These are phyloP conservation scores for Nissolia schottii DNA, from an alignment of 306 rosid genomes.

Conservation along the genomic window DNA sequence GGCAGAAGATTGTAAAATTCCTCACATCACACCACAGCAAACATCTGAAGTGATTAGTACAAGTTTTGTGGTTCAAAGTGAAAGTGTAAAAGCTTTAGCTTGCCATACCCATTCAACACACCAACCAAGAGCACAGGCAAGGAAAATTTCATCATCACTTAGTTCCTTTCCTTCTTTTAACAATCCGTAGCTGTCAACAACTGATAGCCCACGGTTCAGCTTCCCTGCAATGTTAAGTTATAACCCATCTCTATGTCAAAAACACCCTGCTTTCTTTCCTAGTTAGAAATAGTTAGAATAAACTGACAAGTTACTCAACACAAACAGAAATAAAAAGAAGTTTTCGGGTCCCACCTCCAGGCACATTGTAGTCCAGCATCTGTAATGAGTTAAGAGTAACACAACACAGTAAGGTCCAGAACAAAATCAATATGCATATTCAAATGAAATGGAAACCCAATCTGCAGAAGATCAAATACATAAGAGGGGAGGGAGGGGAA, in stretches of 20 bases:
- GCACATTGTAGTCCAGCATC: slow-evolving; percentile 96
- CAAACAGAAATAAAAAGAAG: no score
- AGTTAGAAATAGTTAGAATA: background rate
- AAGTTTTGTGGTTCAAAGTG: background rate
- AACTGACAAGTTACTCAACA: slow-evolving; percentile 4
- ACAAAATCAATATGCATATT: background rate
- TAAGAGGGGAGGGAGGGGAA: no score
- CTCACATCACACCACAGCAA: background rate
- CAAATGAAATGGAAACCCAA: background rate
- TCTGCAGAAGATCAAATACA: no score
- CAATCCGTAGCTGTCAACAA: slow-evolving; percentile 49
- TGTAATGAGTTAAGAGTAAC: slow-evolving; percentile 18
- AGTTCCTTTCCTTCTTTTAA: slow-evolving; percentile 45
- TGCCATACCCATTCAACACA: slow-evolving; percentile 57
- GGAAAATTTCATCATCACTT: slow-evolving; percentile 53
- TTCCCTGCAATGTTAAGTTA: slow-evolving; percentile 46
- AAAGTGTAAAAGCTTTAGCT: background rate
- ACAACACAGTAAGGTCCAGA: slow-evolving; percentile 15
- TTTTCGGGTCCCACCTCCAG: no score
- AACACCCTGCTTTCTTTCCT: no score
- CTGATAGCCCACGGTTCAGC: slow-evolving; percentile 58
- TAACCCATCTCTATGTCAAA: background rate
- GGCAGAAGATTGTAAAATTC: slow-evolving; percentile 9
- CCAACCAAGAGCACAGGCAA: slow-evolving; percentile 63
- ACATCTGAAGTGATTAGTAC: background rate